A percentile compares a stretch with the other conserved stretches of the same genome.
These are phyloP conservation scores for Xerocomus minutiporus DNA, from an alignment of 1,284 basidiomycete genomes.

Conservation along the genomic window DNA sequence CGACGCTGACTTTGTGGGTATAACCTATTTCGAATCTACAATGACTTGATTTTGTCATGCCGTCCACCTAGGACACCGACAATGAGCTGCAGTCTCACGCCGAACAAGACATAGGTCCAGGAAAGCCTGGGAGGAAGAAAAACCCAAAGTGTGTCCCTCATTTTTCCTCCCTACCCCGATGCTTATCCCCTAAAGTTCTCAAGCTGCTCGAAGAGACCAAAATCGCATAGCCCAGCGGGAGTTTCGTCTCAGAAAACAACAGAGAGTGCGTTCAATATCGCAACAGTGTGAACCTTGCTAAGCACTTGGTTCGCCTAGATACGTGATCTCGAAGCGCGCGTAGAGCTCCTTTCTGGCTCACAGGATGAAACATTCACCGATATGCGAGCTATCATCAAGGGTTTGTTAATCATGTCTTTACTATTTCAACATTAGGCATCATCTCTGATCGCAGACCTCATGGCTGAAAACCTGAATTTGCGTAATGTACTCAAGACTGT, in stretches of 20 bases:
- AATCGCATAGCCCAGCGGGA: slow-evolving; percentile 92
- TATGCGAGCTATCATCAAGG: slow-evolving; percentile 76
- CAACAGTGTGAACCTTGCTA: slow-evolving; percentile 1
- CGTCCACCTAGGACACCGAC: slow-evolving; percentile 53
- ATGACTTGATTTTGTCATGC: slow-evolving; percentile 12
- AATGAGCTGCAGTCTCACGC: slow-evolving; percentile 53
- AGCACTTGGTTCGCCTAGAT: slow-evolving; percentile 49
- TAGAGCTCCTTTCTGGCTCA: slow-evolving; percentile 84
- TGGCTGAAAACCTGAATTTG: slow-evolving; percentile 83
- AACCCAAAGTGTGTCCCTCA: slow-evolving; percentile 64
- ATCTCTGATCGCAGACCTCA: slow-evolving; percentile 53
- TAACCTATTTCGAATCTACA: slow-evolving; percentile 12
- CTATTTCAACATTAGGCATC: slow-evolving; percentile 5
- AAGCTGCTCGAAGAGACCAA: slow-evolving; percentile 81
- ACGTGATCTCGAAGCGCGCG: slow-evolving; percentile 86
- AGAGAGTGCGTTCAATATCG: slow-evolving; percentile 47
- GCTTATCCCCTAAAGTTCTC: slow-evolving; percentile 51
- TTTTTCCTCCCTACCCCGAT: slow-evolving; percentile 11
- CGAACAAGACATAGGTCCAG: slow-evolving; percentile 43
- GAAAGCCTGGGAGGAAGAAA: slow-evolving; percentile 78
- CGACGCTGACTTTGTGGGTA: slow-evolving; percentile 25
- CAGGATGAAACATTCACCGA: slow-evolving; percentile 84
- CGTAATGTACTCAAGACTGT: slow-evolving; percentile 74
- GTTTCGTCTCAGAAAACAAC: slow-evolving; percentile 86
- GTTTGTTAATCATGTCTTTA: slow-evolving; percentile 32